Evolutionary conservation across 2,329 filamentous ascomycete genomes (phyloP).

Genomic region (Botrytis paeoniae): DNA sequence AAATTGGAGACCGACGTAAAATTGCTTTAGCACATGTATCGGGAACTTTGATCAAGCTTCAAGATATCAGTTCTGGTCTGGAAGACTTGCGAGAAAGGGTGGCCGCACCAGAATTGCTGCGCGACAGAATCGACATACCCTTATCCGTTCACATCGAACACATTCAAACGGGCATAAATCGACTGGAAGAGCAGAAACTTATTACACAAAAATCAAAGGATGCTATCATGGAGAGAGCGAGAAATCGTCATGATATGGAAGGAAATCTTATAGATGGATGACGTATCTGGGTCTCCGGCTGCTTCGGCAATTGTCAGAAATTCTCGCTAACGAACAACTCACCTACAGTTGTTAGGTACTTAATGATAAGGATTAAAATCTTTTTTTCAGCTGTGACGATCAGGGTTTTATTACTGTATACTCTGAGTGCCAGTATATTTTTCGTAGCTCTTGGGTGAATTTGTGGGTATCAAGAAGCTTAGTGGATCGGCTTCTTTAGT

Average conservation of each 20-base stretch:
- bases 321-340: background rate
- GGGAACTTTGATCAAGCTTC: conserved; percentile 67
- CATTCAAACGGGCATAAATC: conserved; percentile 69
- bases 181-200: conserved; percentile 62
- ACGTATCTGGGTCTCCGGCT: background rate
- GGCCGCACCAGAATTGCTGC: conserved; percentile 60
- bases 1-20: conserved; percentile 64
- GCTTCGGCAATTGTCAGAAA: background rate
- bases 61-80: conserved; percentile 68
- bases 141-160: conserved; percentile 72
- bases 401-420: background rate
- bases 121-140: conserved; percentile 53
- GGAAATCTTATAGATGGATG: conserved; percentile 33
- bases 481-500: background rate
- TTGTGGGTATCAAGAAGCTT: background rate
- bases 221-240: conserved; percentile 52
- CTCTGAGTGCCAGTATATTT: background rate
- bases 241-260: conserved; percentile 47
- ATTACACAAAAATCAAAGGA: conserved; percentile 58
- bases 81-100: conserved; percentile 71
- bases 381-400: background rate
- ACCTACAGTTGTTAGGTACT: background rate
- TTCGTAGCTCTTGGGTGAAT: background rate
- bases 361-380: background rate
- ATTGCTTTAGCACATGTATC: conserved; percentile 66